Base-by-base conservation (phyloP, 2,329 filamentous ascomycete genomes). In the Grosmannia clavigera region DNA sequence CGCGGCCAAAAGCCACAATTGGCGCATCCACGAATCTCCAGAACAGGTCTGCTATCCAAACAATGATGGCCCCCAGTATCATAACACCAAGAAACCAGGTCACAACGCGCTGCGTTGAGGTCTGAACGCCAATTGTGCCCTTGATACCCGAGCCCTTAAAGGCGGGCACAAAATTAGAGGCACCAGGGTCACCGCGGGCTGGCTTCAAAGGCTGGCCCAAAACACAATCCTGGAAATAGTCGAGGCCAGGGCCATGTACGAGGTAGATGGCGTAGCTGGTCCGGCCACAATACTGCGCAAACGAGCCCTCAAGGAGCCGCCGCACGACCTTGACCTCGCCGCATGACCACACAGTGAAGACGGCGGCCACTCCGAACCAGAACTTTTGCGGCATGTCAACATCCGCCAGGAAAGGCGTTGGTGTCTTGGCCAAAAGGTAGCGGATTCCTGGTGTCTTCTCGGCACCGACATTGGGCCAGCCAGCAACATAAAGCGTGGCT, bases 231-330 rank as follows among this genome's bases (percentile, higher is more conserved):
- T 71, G 69, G 62, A 74, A 65, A 54, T 74, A 62, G 16, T 71
- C 74, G 10, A 81, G 67, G 14, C 78, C 72, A 5, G 75, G 75
- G 0, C 81, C 81, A 65, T 84, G 81, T n/a, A 79, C 75, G 7
- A 84, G 72, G 64, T 84, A 84, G 3, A 84, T 72, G 3, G 81
- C 77, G 63, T 79, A 84, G 60, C 78, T 81, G 62, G 83, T 78
- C 31, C 75, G 74, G 14, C 78, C 81, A 25, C 81, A 75, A 66
- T 84, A 84, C 64, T 81, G 80, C 14, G 78, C 76, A 14, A 79
- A 63, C 0, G 71, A 67, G 2, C 72, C 73, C 59, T 76, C 77
- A 66, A 82, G 79, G 33, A 77, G 62, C 14, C 64, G 61, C 38
- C 68, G 73, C 35, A 73, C 57, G 5, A 64, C 61, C 5, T 62